These are phyloP conservation scores for Taphrina pruni DNA, from an alignment of 1,139 yeast genomes.

Conservation along the genomic window DNA sequence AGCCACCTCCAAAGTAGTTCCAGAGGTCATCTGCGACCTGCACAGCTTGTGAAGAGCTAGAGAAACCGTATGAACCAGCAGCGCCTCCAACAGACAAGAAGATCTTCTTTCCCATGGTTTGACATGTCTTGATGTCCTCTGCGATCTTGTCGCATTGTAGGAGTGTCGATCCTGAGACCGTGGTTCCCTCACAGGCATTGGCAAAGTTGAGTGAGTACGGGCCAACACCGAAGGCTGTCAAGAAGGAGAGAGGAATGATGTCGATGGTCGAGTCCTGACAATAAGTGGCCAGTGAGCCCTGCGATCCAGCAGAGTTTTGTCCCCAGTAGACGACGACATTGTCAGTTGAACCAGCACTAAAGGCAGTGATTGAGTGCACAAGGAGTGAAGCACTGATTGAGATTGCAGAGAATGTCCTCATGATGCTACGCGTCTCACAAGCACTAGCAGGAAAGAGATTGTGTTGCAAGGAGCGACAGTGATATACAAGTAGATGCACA, in stretches of 20 bases:
- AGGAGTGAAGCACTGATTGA: conserved; percentile 12
- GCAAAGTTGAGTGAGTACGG: conserved; percentile 68
- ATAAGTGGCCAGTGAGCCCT: conserved; percentile 67
- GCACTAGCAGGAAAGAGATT: background rate
- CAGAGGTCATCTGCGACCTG: conserved; percentile 77
- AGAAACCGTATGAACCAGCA: conserved; percentile 76
- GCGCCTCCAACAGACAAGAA: conserved; percentile 89
- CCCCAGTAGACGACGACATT: conserved; percentile 92
- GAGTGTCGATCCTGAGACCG: conserved; percentile 50
- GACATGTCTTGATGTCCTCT: conserved; percentile 81
- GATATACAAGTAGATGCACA: background rate
- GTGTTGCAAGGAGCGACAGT: background rate
- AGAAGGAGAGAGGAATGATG: conserved; percentile 72
- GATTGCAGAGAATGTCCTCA: conserved; percentile 3
- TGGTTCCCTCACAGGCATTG: conserved; percentile 55
- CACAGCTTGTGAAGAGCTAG: conserved; percentile 65
- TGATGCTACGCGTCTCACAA: background rate
- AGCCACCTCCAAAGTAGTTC: conserved; percentile 85
- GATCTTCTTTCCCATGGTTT: conserved; percentile 74
- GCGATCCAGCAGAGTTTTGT: conserved; percentile 71
- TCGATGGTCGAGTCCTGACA: conserved; percentile 75
- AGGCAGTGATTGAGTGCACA: conserved; percentile 33
- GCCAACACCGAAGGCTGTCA: conserved; percentile 60
- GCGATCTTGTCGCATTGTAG: conserved; percentile 53
- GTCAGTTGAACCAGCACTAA: conserved; percentile 47